Conservation (phyloP, 2,329 filamentous ascomycete genomes). For the Diaporthe caulivora region DNA sequence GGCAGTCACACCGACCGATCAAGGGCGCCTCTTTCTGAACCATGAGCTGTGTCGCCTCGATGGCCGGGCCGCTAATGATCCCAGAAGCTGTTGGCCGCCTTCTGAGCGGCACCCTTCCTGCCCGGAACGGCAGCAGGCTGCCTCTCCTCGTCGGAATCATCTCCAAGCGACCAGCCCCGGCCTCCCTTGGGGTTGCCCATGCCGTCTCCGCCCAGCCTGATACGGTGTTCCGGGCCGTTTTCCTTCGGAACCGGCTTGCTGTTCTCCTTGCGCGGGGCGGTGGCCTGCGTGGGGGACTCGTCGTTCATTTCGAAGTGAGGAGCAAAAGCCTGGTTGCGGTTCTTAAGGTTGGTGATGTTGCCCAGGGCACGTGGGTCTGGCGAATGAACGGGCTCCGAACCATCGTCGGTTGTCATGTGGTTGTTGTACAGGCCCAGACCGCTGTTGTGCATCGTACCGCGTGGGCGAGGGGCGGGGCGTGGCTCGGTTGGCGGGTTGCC, state of each 20-base stretch:
- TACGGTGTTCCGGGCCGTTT: slow-evolving; percentile 51
- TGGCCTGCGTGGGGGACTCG: slow-evolving; percentile 65
- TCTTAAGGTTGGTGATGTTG: slow-evolving; percentile 79
- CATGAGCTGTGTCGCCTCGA: slow-evolving; percentile 12
- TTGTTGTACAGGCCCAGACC: slow-evolving; percentile 82
- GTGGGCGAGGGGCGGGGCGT: slow-evolving; percentile 59
- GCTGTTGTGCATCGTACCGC: slow-evolving; percentile 73
- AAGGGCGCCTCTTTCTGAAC: slow-evolving; percentile 11
- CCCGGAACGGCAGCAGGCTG: slow-evolving; percentile 51
- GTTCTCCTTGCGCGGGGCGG: slow-evolving; percentile 58
- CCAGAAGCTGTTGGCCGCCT: slow-evolving; percentile 58
- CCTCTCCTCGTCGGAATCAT: slow-evolving; percentile 60
- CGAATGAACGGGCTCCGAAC: slow-evolving; percentile 52
- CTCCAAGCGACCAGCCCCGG: slow-evolving; percentile 71
- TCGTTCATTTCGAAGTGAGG: slow-evolving; percentile 84
- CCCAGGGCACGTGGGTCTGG: slow-evolving; percentile 63
- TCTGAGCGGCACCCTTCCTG: slow-evolving; percentile 54
- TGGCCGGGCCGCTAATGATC: slow-evolving; percentile 54
- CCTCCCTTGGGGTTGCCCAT: slow-evolving; percentile 73
- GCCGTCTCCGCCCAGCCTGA: slow-evolving; percentile 70
- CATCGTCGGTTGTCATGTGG: slow-evolving; percentile 75
- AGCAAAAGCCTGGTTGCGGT: slow-evolving; percentile 81
- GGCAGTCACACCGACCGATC: slow-evolving; percentile 10
- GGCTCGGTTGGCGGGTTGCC: slow-evolving; percentile 68
- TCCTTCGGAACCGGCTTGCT: slow-evolving; percentile 54